phyloP scores from a whole-genome alignment of 2,329 filamentous ascomycete species.

The Calonectria naviculata region DNA sequence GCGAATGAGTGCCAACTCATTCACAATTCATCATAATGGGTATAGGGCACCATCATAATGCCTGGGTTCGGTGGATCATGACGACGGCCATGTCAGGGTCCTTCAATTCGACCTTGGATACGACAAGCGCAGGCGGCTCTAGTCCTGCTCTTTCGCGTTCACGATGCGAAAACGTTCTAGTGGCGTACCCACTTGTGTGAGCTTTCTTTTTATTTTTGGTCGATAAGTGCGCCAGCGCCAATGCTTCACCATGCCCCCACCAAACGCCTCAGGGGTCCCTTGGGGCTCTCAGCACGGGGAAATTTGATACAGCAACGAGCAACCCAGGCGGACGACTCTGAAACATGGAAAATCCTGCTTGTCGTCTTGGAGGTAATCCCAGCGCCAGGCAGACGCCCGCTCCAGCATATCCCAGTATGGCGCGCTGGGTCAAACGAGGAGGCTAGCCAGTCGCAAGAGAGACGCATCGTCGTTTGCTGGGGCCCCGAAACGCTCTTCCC shows the following conservation, averaged over 20 bases:
- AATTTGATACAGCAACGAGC: conserved; percentile 20
- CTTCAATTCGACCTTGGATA: conserved; percentile 13
- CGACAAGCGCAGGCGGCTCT: not conserved
- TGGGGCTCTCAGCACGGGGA: conserved; percentile 8
- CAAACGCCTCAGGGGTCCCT: not conserved
- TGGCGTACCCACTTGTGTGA: not conserved
- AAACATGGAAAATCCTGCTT: conserved; percentile 29
- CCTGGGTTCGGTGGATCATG: conserved; percentile 16
- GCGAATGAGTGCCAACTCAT: conserved; percentile 32
- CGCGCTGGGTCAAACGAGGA: conserved; percentile 4
- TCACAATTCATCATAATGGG: conserved; percentile 20
- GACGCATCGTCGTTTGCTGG: not conserved
- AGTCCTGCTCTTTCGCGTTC: not conserved
- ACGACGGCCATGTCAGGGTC: conserved; percentile 15
- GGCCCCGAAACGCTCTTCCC: not conserved
- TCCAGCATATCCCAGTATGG: not conserved
- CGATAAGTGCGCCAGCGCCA: conserved; percentile 18
- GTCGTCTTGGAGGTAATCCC: not conserved
- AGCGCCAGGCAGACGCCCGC: not conserved
- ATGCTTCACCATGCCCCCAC: conserved; percentile 37
- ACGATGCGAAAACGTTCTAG: conserved; percentile 13
- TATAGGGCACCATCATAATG: not conserved
- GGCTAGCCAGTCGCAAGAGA: conserved; percentile 14
- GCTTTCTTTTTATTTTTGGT: conserved; percentile 9
- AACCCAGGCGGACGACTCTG: conserved; percentile 23